Evolutionary conservation across 2,329 filamentous ascomycete species (phyloP).

Genomic region (Camptophora hylomeconis): DNA sequence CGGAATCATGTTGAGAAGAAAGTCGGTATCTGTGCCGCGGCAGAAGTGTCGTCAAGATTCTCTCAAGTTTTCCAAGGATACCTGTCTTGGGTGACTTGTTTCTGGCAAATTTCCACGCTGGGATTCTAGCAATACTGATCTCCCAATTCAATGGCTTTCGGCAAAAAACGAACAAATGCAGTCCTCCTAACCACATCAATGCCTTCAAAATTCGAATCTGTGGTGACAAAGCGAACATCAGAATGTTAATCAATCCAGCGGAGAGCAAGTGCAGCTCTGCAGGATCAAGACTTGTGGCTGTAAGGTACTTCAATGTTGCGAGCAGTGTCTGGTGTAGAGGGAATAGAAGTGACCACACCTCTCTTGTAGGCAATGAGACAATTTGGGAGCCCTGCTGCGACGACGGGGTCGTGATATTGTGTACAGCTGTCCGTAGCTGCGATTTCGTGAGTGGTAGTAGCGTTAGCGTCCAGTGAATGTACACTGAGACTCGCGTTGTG

Average conservation of each 20-base stretch:
- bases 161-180: constrained; percentile 61
- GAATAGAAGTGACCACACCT: constrained; percentile 56
- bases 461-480: constrained; percentile 68
- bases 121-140: constrained; percentile 72
- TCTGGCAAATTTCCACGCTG: constrained; percentile 70
- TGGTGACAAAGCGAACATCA: constrained; percentile 64
- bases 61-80: constrained; percentile 1
- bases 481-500: constrained; percentile 44
- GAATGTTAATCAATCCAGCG: constrained; percentile 64
- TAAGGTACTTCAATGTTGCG: constrained; percentile 61
- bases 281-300: constrained; percentile 74
- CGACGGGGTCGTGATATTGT: no score
- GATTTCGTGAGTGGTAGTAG: constrained; percentile 44
- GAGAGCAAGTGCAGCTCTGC: constrained; percentile 83
- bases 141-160: constrained; percentile 68
- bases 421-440: no score
- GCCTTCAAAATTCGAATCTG: constrained; percentile 77
- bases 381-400: constrained; percentile 24
- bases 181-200: constrained; percentile 71
- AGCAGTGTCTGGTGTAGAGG: constrained; percentile 72
- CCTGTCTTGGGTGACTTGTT: constrained; percentile 3
- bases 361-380: constrained; percentile 26
- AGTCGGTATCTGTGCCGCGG: constrained; percentile 3
- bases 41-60: constrained; percentile 2
- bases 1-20: no score